phyloP scores from a whole-genome alignment of 208 protist genomes.

The Leishmania major region DNA sequence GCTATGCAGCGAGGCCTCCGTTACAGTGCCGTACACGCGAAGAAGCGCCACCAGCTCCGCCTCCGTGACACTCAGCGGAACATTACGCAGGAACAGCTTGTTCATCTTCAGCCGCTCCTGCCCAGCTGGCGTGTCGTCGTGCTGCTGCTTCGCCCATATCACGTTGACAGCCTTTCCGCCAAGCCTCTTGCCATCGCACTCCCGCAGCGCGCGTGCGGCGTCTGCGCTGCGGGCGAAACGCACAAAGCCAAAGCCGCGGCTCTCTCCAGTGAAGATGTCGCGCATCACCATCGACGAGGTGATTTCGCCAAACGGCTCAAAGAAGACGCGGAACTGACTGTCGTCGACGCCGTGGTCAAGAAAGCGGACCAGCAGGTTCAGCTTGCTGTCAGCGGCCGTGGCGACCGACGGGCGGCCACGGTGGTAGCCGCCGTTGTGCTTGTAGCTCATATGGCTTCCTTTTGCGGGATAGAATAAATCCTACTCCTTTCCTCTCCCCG shows the following conservation, averaged over 20 bases:
- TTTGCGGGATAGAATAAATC: neutral
- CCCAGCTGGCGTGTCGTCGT: constrained; percentile 39
- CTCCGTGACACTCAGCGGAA: constrained; percentile 36
- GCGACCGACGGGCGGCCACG: neutral
- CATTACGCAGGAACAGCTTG: constrained; percentile 61
- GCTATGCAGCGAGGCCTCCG: constrained; percentile 28
- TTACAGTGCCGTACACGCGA: constrained; percentile 27
- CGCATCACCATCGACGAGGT: constrained; percentile 49
- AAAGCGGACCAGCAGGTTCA: constrained; percentile 49
- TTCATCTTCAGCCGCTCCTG: constrained; percentile 39
- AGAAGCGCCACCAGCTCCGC: constrained; percentile 23
- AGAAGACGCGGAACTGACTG: constrained; percentile 29
- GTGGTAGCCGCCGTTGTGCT: neutral
- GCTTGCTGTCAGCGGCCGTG: constrained; percentile 2
- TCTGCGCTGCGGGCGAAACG: constrained; percentile 27
- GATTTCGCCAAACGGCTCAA: constrained; percentile 42
- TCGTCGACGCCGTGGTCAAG: constrained; percentile 43
- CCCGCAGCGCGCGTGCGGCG: constrained; percentile 24
- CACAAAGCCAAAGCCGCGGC: constrained; percentile 47
- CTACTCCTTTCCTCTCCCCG: neutral
- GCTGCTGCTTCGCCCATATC: constrained; percentile 40
- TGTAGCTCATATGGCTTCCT: constrained; percentile 1
- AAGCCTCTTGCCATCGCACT: constrained; percentile 13
- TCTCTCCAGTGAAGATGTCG: constrained; percentile 52
- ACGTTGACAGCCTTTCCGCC: constrained; percentile 29